A percentile compares a stretch with the other conserved stretches of the same genome.
Conservation (phyloP, 2,329 filamentous ascomycete species). For the Xylariaceae sp. region DNA sequence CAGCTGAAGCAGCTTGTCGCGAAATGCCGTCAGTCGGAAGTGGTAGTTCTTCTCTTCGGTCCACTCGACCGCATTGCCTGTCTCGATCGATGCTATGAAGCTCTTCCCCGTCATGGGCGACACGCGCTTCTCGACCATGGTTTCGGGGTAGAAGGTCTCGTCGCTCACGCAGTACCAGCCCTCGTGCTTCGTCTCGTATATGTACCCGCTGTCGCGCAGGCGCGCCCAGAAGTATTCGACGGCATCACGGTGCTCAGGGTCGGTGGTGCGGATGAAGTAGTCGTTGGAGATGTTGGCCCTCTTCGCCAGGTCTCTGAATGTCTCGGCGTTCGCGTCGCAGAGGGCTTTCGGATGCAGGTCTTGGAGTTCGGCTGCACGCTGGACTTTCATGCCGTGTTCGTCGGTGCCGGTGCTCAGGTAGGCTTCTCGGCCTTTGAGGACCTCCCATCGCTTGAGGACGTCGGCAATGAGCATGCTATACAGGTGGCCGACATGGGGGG, state of each 20-base stretch:
- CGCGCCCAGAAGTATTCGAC: slow-evolving; percentile 90
- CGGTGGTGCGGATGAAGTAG: slow-evolving; percentile 91
- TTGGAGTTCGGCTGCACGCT: slow-evolving; percentile 78
- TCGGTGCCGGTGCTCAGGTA: slow-evolving; percentile 90
- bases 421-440: slow-evolving; percentile 72
- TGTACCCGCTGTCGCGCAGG: slow-evolving; percentile 74
- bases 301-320: slow-evolving; percentile 77
- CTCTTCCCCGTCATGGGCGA: slow-evolving; percentile 83
- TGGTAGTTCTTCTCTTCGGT: slow-evolving; percentile 93
- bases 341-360: slow-evolving; percentile 79
- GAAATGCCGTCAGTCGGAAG: slow-evolving; percentile 85
- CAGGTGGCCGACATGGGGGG: slow-evolving; percentile 92
- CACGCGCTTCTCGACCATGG: slow-evolving; percentile 73
- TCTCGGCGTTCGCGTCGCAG: slow-evolving; percentile 82
- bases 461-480: slow-evolving; percentile 93
- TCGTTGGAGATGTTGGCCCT: slow-evolving; percentile 76
- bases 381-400: slow-evolving; percentile 97
- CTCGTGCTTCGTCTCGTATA: slow-evolving; percentile 85
- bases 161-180: slow-evolving; percentile 98
- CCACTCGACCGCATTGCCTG: slow-evolving; percentile 93
- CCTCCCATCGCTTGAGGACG: slow-evolving; percentile 89
- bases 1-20: slow-evolving; percentile 77
- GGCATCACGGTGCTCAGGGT: slow-evolving; percentile 78
- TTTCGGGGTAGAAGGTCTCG: slow-evolving; percentile 91
- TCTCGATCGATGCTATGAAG: slow-evolving; percentile 83